Evolutionary conservation across 192 early-diverging fungal genomes (phyloP), one percentile per base, ranked within the genome.

Genomic region (Coemansia sp.): DNA sequence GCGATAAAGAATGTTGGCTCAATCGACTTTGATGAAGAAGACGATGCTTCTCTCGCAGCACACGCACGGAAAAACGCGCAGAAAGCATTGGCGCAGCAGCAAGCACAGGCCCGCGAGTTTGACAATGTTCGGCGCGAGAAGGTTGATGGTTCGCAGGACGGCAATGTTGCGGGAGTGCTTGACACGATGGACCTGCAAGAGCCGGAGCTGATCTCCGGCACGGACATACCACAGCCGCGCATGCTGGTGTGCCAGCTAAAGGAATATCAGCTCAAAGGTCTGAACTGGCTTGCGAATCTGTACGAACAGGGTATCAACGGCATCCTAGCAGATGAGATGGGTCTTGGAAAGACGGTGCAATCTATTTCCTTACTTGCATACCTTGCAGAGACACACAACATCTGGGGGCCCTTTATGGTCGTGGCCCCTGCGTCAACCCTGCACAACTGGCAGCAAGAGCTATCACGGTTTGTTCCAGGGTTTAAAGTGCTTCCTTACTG

Each of bases 391-490:
- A 85, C 85, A 5, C 88, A 94, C 63, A 87, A 88, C 62, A 92
- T 94, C 52, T 94, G 92, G 92, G 94, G 94, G 14, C 94, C 94
- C 0, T 94, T 92, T 76, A 80, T 96, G 62, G 90, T 96, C 23
- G 90, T 96, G 63, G 90, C 92, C 0, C 94, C 94, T 2, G 87
- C 91, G 0, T 94, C 92, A 36, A 94, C 92, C 0, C 78, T 96
- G 63, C 92, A 92, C 64, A 96, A 96, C 67, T 96, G 94, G 94
- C 90, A 94, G 72, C 89, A 92, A 65, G 94, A 96, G 79, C 83
- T 96, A 32, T 70, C 87, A 15, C 84, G 85, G 33, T 96, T 93
- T 65, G 87, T 89, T 0, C 94, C 94, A 9, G 83, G 83, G 20
- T 87, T 96, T 60, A 89, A 89, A 63, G 82, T 90, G 19, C 75